Evolutionary conservation across 2,329 filamentous ascomycete species (phyloP), one percentile per base, ranked within the genome.

Genomic region (Thielaviopsis punctulata): DNA sequence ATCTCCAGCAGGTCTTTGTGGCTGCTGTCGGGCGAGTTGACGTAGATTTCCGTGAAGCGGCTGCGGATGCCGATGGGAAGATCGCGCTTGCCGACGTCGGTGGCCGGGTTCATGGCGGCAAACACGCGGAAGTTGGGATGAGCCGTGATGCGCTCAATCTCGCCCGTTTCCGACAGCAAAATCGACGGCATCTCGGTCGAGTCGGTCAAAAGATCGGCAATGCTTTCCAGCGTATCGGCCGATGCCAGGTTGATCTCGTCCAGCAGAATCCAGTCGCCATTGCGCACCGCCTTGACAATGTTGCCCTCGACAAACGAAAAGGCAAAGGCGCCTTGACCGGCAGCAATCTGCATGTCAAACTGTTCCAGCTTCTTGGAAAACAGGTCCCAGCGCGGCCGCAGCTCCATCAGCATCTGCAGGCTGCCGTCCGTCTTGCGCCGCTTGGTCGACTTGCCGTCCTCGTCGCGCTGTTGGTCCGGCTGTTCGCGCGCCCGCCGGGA

Each of bases 71-170:
- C 89, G 52, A 86, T 80, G 0, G 90, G 88, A 15, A 99, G 70
- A 64, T 98, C 92, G 52, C 90, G 82, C 68, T 98, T 99, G 56
- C 93, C 92, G 52, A 95, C 81, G 68, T 99, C 92, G 2, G 92
- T 98, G 4, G 92, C 92, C 25, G 92, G 92, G 62, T 99, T 99
- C 92, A 99, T 99, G 24, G 93, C 92, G 49, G 86, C 93, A 62
- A 99, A 98, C 13, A 99, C 85, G 39, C 92, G 81, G 64, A 99
- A 98, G 57, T 95, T 81, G 0, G 87, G 82, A 64, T 98, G 90
- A 0, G 89, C 92, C 56, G 82, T 75, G 33, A 98, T 82, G 57
- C 89, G 79, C 64, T 96, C 87, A 44, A 95, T 86, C 59, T 92
- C 88, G 36, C 92, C 92, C 39, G 88, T 92, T 68, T 99, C 92